phyloP scores from a whole-genome alignment of 78 protist species.

The Anaeramoeba ignava region DNA sequence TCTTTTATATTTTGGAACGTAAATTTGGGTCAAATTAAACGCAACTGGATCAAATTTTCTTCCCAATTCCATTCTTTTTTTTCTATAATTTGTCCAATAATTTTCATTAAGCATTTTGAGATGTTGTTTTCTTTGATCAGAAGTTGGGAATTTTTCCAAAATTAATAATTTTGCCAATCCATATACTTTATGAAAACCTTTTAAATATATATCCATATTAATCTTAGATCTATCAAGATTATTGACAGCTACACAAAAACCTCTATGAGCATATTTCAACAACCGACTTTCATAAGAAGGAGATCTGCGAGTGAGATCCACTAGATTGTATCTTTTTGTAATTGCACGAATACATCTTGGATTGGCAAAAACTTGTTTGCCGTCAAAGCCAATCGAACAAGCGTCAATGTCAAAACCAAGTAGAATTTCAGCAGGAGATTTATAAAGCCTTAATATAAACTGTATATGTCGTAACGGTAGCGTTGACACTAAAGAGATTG shows the following conservation, averaged over 20 bases:
- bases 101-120: background rate
- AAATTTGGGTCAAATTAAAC: too few species aligned
- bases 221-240: background rate
- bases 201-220: background rate
- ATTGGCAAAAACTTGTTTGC: background rate
- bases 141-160: background rate
- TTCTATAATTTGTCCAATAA: too few species aligned
- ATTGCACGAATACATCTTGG: slow-evolving; percentile 12
- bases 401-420: slow-evolving; percentile 27
- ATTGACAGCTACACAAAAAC: slow-evolving; percentile 17
- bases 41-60: too few species aligned
- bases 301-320: slow-evolving; percentile 12
- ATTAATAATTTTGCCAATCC: background rate
- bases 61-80: background rate
- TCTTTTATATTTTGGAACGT: background rate
- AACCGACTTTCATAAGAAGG: slow-evolving; percentile 12
- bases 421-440: slow-evolving; percentile 18
- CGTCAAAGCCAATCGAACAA: slow-evolving; percentile 22
- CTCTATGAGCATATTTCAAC: slow-evolving; percentile 23
- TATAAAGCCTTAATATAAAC: slow-evolving; percentile 10
- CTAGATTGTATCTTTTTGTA: background rate
- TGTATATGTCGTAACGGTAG: slow-evolving; percentile 12
- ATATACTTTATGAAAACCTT: background rate
- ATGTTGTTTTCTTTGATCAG: background rate
- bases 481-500: background rate